These are phyloP conservation scores for Hydnomerulius pinastri DNA, from an alignment of 768 basidiomycete species.

Conservation along the genomic window DNA sequence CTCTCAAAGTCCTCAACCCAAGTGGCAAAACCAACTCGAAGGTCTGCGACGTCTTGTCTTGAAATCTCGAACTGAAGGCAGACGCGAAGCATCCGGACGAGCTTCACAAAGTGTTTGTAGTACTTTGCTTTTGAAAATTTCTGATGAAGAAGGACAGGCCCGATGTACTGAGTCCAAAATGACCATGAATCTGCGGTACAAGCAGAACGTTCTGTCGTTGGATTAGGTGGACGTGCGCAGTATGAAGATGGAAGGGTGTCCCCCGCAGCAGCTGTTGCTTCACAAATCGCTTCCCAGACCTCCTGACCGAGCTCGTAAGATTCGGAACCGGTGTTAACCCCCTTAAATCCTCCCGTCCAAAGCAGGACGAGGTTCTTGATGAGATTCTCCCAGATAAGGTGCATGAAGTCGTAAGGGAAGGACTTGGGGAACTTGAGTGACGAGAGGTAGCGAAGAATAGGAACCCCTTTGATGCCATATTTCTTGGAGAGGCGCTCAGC, in stretches of 20 bases:
- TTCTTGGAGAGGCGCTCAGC: conserved; percentile 24
- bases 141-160: conserved; percentile 15
- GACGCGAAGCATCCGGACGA: conserved; percentile 7
- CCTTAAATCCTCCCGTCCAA: conserved; percentile 46
- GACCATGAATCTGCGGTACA: conserved; percentile 22
- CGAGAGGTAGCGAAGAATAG: conserved; percentile 32
- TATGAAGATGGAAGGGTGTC: conserved; percentile 31
- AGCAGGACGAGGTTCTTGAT: conserved; percentile 40
- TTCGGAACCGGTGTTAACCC: conserved; percentile 30
- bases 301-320: conserved; percentile 27
- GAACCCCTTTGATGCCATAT: conserved; percentile 36
- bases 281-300: conserved; percentile 46
- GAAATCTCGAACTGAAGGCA: conserved; percentile 4
- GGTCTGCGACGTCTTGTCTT: neutral
- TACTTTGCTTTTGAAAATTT: conserved; percentile 11
- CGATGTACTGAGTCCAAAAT: conserved; percentile 23
- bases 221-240: conserved; percentile 34
- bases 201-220: conserved; percentile 14
- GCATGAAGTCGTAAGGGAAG: conserved; percentile 53
- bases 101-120: conserved; percentile 10
- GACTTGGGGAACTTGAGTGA: conserved; percentile 40
- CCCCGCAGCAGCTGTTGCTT: conserved; percentile 25
- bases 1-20: conserved; percentile 12
- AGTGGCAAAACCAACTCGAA: neutral
- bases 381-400: conserved; percentile 48